Evolutionary conservation across 768 basidiomycete species (phyloP).

Genomic region (Amanita phalloides): DNA sequence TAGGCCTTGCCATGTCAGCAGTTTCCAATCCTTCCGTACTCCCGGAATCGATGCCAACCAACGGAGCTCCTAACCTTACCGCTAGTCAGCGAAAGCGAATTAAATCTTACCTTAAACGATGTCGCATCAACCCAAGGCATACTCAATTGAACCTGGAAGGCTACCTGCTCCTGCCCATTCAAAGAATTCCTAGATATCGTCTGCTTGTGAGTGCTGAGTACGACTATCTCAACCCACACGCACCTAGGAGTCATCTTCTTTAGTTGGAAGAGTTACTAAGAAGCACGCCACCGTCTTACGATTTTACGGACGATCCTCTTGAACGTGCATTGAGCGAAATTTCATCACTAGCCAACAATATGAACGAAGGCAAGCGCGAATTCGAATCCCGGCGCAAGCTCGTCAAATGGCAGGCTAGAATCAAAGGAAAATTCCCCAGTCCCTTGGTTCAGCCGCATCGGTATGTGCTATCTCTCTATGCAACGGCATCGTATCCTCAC

Average conservation of each 20-base stretch:
- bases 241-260: constrained; percentile 1
- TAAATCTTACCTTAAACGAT: constrained; percentile 81
- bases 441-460: constrained; percentile 98
- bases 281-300: constrained; percentile 72
- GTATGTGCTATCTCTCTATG: constrained; percentile 24
- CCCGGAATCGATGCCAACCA: constrained; percentile 27
- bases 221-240: constrained; percentile 2
- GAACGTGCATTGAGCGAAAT: constrained; percentile 84
- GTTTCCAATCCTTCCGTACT: constrained; percentile 32
- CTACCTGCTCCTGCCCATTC: constrained; percentile 89
- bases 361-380: constrained; percentile 98
- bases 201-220: constrained; percentile 70
- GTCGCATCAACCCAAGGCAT: constrained; percentile 80
- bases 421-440: constrained; percentile 87
- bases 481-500: constrained; percentile 5
- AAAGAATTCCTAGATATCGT: constrained; percentile 95
- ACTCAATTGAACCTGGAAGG: constrained; percentile 92
- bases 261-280: constrained; percentile 81
- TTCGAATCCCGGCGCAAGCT: constrained; percentile 86
- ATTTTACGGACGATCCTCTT: constrained; percentile 72
- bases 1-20: constrained; percentile 47
- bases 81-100: constrained; percentile 83
- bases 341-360: constrained; percentile 78
- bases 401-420: constrained; percentile 84
- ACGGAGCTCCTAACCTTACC: constrained; percentile 46